These are phyloP conservation scores for Talaromyces piceae DNA, from an alignment of 2,329 filamentous ascomycete species.

Conservation along the genomic window DNA sequence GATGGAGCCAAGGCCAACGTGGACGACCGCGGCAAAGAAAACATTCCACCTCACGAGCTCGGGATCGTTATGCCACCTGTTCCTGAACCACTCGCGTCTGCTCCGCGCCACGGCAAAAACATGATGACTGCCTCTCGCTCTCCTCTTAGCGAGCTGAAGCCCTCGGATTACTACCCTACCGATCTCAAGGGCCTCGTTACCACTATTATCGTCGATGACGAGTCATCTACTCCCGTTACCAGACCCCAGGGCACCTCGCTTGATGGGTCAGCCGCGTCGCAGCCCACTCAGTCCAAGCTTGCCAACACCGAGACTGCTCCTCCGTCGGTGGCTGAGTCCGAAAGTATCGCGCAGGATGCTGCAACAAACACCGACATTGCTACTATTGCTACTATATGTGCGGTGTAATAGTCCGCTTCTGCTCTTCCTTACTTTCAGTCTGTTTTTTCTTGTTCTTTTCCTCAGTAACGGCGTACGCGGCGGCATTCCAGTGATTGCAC, in stretches of 20 bases:
- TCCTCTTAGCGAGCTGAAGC: constrained; percentile 60
- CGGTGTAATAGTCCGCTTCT: not conserved
- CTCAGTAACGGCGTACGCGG: constrained; percentile 8
- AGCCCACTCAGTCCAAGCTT: not conserved
- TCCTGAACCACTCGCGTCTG: constrained; percentile 16
- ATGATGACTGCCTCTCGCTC: constrained; percentile 56
- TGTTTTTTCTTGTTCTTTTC: constrained; percentile 1
- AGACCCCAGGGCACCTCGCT: not conserved
- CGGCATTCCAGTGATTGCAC: constrained; percentile 4
- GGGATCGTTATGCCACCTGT: constrained; percentile 53
- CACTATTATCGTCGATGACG: constrained; percentile 56
- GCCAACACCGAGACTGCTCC: not conserved
- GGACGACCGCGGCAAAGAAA: constrained; percentile 78
- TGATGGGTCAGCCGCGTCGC: not conserved
- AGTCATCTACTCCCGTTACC: constrained; percentile 18
- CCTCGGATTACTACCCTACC: constrained; percentile 59
- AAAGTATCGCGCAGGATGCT: not conserved
- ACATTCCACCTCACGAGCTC: constrained; percentile 63
- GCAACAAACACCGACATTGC: not conserved
- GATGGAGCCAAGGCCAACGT: constrained; percentile 53
- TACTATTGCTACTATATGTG: not conserved
- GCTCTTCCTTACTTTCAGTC: not conserved
- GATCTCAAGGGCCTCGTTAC: constrained; percentile 58
- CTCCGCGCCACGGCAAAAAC: constrained; percentile 34
- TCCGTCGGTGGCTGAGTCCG: not conserved